phyloP scores from a whole-genome alignment of 306 rosid genomes.

The Prunus armeniaca region DNA sequence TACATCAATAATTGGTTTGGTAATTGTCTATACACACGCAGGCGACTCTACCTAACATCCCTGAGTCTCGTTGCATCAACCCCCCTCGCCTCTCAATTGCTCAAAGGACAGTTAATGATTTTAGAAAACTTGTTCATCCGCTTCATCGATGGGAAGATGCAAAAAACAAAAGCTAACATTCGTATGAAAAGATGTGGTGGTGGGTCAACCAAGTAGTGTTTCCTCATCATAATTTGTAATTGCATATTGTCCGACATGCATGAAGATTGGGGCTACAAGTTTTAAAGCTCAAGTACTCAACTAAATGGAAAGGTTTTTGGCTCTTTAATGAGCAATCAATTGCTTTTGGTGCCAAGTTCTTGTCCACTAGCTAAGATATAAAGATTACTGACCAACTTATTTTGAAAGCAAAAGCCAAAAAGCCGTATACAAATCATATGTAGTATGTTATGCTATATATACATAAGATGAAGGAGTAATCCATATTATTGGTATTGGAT shows the following conservation, averaged over 20 bases:
- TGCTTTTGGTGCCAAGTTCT: background rate
- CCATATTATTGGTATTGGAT: background rate
- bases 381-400: background rate
- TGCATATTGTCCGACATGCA: constrained; percentile 1
- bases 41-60: too few species aligned
- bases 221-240: background rate
- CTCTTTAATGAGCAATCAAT: background rate
- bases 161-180: background rate
- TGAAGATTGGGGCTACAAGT: background rate
- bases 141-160: background rate
- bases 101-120: background rate
- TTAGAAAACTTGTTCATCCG: background rate
- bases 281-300: background rate
- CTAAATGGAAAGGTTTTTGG: background rate
- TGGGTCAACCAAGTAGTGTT: background rate
- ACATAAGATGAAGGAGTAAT: background rate
- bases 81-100: too few species aligned
- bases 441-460: too few species aligned
- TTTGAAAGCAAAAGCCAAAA: background rate
- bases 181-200: background rate
- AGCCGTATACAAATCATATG: background rate
- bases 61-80: too few species aligned
- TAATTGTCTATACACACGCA: too few species aligned
- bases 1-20: too few species aligned
- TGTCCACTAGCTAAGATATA: background rate